Percentiles rank a stretch among this genome's conserved stretches.
phyloP scores from a whole-genome alignment of 352 stramenopile genomes.

The Peronospora destructor region DNA sequence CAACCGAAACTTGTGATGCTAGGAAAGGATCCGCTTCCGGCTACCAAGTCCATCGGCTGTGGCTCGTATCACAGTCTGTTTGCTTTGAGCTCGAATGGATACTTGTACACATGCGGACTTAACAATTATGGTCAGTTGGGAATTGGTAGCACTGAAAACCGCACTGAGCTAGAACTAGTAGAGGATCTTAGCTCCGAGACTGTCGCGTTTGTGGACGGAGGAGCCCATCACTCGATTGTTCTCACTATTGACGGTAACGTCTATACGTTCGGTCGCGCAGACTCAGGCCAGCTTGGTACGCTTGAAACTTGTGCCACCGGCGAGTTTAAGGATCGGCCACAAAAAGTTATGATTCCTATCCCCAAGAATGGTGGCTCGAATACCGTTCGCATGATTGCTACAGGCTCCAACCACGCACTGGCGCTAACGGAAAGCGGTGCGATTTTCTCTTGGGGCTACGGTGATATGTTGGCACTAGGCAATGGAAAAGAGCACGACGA shows the following conservation, averaged over 20 bases:
- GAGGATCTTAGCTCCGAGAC: slow-evolving; percentile 62
- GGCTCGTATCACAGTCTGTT: slow-evolving; percentile 87
- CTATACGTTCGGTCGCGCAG: slow-evolving; percentile 89
- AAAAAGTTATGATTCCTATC: slow-evolving; percentile 50
- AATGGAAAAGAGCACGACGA: slow-evolving; percentile 83
- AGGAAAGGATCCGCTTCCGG: slow-evolving; percentile 38
- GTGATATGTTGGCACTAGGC: slow-evolving; percentile 88
- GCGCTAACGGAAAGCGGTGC: slow-evolving; percentile 65
- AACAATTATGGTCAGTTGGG: slow-evolving; percentile 97
- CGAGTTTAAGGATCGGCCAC: slow-evolving; percentile 73
- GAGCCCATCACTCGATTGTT: slow-evolving; percentile 89
- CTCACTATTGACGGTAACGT: slow-evolving; percentile 84
- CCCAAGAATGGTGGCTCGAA: slow-evolving; percentile 24
- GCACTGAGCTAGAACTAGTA: slow-evolving; percentile 60
- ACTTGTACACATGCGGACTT: slow-evolving; percentile 89
- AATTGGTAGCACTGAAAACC: slow-evolving; percentile 82
- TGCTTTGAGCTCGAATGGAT: slow-evolving; percentile 46
- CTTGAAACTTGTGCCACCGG: slow-evolving; percentile 65
- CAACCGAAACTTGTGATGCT: slow-evolving; percentile 63
- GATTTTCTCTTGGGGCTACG: slow-evolving; percentile 89
- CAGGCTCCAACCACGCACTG: slow-evolving; percentile 86
- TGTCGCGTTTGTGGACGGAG: slow-evolving; percentile 74
- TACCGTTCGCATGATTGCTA: slow-evolving; percentile 44
- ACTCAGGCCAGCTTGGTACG: slow-evolving; percentile 91
- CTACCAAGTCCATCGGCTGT: slow-evolving; percentile 79